These are phyloP conservation scores for Dicorynia guianensis DNA, from an alignment of 306 rosid species.

Conservation along the genomic window DNA sequence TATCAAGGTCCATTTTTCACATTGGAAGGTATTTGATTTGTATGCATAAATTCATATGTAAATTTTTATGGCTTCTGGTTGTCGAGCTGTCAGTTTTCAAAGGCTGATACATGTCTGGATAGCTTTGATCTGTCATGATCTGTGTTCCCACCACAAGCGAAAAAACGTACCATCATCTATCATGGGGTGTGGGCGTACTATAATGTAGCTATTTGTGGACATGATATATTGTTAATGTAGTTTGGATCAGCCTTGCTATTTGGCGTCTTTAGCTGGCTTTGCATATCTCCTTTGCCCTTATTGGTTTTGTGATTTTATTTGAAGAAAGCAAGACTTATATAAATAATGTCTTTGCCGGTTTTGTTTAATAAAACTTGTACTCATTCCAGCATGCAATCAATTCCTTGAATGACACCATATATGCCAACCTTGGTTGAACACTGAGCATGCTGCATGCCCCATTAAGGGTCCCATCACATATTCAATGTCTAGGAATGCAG, in stretches of 20 bases:
- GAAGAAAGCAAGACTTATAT: neutral
- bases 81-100: slow-evolving; percentile 28
- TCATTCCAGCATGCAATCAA: neutral
- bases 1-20: slow-evolving; percentile 11
- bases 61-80: slow-evolving; percentile 42
- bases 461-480: slow-evolving; percentile 28
- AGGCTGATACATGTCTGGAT: slow-evolving; percentile 25
- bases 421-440: slow-evolving; percentile 2
- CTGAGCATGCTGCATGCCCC: neutral
- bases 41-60: slow-evolving; percentile 39
- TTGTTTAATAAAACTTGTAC: neutral
- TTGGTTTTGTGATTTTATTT: neutral
- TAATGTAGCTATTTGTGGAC: too few relatives aligned
- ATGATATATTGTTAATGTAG: neutral
- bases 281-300: neutral
- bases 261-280: slow-evolving; percentile 7
- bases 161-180: slow-evolving; percentile 17
- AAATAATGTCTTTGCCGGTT: neutral
- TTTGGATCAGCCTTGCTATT: slow-evolving; percentile 4
- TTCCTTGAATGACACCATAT: neutral
- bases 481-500: slow-evolving; percentile 12
- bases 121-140: slow-evolving; percentile 36
- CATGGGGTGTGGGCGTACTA: too few relatives aligned
- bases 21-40: slow-evolving; percentile 25
- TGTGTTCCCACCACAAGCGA: slow-evolving; percentile 28